Evolutionary conservation across 2,329 filamentous ascomycete species (phyloP).

Genomic region (Hypoxylon sp.): DNA sequence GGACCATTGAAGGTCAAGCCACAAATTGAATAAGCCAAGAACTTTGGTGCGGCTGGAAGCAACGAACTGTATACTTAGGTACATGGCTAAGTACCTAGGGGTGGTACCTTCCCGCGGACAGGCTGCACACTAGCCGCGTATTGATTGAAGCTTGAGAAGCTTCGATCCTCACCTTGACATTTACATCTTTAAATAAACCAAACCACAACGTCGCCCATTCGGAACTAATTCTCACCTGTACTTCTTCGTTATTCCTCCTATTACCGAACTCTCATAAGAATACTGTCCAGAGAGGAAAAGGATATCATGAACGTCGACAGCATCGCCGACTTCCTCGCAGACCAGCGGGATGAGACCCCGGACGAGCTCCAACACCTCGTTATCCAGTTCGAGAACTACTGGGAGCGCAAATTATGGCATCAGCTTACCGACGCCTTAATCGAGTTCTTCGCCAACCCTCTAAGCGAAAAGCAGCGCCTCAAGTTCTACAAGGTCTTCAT

Average conservation of each 20-base stretch:
- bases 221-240: constrained; percentile 19
- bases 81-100: constrained; percentile 27
- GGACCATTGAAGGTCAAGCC: constrained; percentile 18
- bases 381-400: constrained; percentile 93
- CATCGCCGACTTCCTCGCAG: constrained; percentile 91
- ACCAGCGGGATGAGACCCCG: constrained; percentile 89
- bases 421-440: constrained; percentile 92
- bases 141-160: constrained; percentile 44
- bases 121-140: constrained; percentile 61
- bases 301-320: constrained; percentile 82
- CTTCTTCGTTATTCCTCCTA: not conserved
- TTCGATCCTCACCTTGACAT: constrained; percentile 33
- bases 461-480: constrained; percentile 87
- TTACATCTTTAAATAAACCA: constrained; percentile 9
- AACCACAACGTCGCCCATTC: constrained; percentile 7
- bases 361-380: constrained; percentile 90
- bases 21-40: constrained; percentile 30
- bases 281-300: constrained; percentile 1
- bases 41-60: constrained; percentile 11
- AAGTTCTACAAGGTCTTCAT: constrained; percentile 95
- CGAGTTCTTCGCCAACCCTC: constrained; percentile 85
- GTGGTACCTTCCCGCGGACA: constrained; percentile 45
- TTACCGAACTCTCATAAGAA: not conserved
- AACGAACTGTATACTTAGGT: not conserved
- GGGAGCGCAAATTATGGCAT: constrained; percentile 99